A percentile compares a stretch with the other conserved stretches of the same genome.
phyloP scores from a whole-genome alignment of 2,329 filamentous ascomycete species.

The Scleromitrula shiraiana region DNA sequence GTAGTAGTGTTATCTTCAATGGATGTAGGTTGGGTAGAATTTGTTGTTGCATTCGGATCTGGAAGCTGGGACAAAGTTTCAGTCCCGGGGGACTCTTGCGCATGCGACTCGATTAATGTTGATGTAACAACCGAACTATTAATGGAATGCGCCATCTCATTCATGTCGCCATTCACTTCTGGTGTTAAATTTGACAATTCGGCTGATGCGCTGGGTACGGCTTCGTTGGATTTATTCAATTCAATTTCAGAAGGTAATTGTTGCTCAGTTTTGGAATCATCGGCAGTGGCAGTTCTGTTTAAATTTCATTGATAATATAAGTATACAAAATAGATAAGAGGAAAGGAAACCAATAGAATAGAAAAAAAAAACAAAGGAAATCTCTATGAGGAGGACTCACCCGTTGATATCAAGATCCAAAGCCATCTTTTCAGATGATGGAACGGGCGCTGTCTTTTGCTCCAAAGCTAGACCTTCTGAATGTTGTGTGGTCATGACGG shows the following conservation, averaged over 20 bases:
- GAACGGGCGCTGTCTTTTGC: slow-evolving; percentile 42
- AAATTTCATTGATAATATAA: slow-evolving; percentile 28
- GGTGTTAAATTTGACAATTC: background rate
- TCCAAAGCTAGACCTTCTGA: slow-evolving; percentile 33
- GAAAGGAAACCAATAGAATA: slow-evolving; percentile 23
- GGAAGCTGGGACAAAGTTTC: slow-evolving; percentile 1
- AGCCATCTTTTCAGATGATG: slow-evolving; percentile 42
- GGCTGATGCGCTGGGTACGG: background rate
- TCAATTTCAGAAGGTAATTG: background rate
- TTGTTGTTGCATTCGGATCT: slow-evolving; percentile 16
- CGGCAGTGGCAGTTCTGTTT: slow-evolving; percentile 26
- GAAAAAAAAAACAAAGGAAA: slow-evolving; percentile 21
- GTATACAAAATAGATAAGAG: slow-evolving; percentile 24
- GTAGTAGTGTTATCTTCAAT: background rate
- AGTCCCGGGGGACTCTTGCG: slow-evolving; percentile 4
- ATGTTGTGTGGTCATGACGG: slow-evolving; percentile 43
- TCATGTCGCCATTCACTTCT: background rate
- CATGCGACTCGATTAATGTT: slow-evolving; percentile 2
- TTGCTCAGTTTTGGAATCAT: slow-evolving; percentile 21
- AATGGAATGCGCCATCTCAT: background rate
- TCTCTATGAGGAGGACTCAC: slow-evolving; percentile 42
- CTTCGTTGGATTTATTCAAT: slow-evolving; percentile 1
- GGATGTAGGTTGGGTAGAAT: background rate
- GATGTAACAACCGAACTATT: background rate
- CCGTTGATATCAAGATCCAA: slow-evolving; percentile 48